These are phyloP conservation scores for Verticillium longisporum DNA, from an alignment of 2,329 filamentous ascomycete species.

Conservation along the genomic window DNA sequence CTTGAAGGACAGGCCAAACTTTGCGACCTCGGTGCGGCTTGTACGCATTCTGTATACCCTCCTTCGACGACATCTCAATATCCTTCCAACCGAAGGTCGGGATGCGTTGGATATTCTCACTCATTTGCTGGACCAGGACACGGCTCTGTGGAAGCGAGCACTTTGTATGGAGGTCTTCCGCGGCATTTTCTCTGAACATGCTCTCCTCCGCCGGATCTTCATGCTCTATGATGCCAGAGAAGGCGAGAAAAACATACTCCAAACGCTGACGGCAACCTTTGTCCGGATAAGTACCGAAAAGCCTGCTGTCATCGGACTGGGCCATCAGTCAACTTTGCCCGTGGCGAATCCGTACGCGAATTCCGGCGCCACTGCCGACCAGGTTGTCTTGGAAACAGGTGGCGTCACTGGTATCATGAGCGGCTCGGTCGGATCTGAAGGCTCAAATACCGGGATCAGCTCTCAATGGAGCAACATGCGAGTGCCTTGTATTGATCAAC, in stretches of 20 bases:
- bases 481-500: slow-evolving; percentile 83
- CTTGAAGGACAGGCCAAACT: slow-evolving; percentile 70
- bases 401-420: slow-evolving; percentile 84
- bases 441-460: slow-evolving; percentile 72
- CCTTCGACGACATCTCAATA: slow-evolving; percentile 67
- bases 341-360: slow-evolving; percentile 49
- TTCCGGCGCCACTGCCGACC: slow-evolving; percentile 59
- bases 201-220: slow-evolving; percentile 73
- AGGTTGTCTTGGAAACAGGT: slow-evolving; percentile 82
- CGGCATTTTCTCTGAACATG: slow-evolving; percentile 75
- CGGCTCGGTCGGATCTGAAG: slow-evolving; percentile 55
- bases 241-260: slow-evolving; percentile 68
- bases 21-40: slow-evolving; percentile 75
- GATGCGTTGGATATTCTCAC: slow-evolving; percentile 76
- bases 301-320: slow-evolving; percentile 78
- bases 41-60: slow-evolving; percentile 78
- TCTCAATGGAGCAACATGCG: slow-evolving; percentile 84
- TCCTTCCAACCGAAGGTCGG: slow-evolving; percentile 73
- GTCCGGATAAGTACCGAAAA: slow-evolving; percentile 92
- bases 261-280: slow-evolving; percentile 77
- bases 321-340: slow-evolving; percentile 81
- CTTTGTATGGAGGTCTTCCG: slow-evolving; percentile 89
- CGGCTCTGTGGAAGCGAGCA: slow-evolving; percentile 76
- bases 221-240: slow-evolving; percentile 69
- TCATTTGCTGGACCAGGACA: slow-evolving; percentile 82